phyloP scores from a whole-genome alignment of 768 basidiomycete genomes.

The Butyriboletus loyo region DNA sequence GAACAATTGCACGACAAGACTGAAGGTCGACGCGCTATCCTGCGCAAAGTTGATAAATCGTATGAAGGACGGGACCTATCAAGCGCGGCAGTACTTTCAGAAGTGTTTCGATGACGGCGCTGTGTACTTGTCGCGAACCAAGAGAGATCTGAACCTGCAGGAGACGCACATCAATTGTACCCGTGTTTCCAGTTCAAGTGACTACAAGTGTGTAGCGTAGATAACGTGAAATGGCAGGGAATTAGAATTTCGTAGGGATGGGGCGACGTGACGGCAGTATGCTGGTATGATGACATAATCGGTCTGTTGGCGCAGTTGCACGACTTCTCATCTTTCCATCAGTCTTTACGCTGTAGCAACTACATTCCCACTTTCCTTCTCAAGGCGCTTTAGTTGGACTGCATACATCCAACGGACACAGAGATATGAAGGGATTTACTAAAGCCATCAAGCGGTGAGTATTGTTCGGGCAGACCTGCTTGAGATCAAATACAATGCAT shows the following conservation, averaged over 20 bases:
- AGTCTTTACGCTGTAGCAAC: neutral
- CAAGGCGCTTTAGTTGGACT: neutral
- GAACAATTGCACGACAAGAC: neutral
- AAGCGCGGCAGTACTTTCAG: neutral
- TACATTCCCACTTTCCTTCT: neutral
- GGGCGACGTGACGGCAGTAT: too few relatives aligned
- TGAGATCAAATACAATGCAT: neutral
- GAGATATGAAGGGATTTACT: constrained; percentile 77
- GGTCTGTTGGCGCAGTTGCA: neutral
- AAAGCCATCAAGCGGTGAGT: constrained; percentile 75
- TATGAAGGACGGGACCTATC: too few relatives aligned
- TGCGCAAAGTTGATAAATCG: neutral
- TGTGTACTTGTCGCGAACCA: too few relatives aligned
- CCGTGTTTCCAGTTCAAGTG: too few relatives aligned
- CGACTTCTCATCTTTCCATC: neutral
- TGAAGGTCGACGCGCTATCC: neutral
- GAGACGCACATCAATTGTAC: too few relatives aligned
- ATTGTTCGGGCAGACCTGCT: neutral
- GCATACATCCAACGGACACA: neutral
- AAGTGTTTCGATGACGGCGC: too few relatives aligned
- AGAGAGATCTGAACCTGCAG: too few relatives aligned
- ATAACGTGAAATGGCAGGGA: too few relatives aligned
- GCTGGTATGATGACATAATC: constrained; percentile 21
- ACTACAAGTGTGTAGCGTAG: too few relatives aligned
- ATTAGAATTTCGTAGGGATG: too few relatives aligned